phyloP scores from a whole-genome alignment of 2,329 filamentous ascomycete genomes.

The Cladosporium oxysporum region DNA sequence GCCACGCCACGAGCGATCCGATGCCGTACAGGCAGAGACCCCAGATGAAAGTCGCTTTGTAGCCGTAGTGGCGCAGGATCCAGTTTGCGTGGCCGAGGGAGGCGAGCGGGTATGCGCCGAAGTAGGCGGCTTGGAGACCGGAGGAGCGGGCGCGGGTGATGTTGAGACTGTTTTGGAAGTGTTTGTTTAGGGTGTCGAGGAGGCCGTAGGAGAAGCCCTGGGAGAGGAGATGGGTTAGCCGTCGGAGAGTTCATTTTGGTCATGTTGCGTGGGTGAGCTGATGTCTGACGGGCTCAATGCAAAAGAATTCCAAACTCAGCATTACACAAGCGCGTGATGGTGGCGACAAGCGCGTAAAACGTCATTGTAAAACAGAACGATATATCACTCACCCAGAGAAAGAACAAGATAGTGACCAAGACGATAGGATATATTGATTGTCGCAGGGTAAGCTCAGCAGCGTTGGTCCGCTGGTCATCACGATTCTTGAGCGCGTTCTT shows the following conservation, averaged over 20 bases:
- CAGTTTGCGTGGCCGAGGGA: constrained; percentile 51
- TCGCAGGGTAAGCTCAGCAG: constrained; percentile 64
- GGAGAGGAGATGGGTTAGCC: background rate
- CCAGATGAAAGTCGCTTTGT: constrained; percentile 50
- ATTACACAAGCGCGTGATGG: background rate
- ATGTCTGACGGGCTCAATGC: background rate
- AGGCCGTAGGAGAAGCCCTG: constrained; percentile 58
- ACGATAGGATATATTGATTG: constrained; percentile 67
- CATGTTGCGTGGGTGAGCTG: background rate
- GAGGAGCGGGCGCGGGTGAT: constrained; percentile 48
- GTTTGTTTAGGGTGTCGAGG: constrained; percentile 56
- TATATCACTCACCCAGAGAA: constrained; percentile 55
- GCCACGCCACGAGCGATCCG: constrained; percentile 61
- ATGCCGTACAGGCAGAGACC: constrained; percentile 58
- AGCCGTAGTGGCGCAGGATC: constrained; percentile 53
- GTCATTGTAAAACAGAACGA: background rate
- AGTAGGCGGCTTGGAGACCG: constrained; percentile 53
- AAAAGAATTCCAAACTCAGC: background rate
- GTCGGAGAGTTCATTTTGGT: background rate
- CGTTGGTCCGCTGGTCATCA: constrained; percentile 52
- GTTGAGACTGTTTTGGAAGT: constrained; percentile 48
- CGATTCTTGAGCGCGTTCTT: constrained; percentile 29
- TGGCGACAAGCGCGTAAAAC: background rate
- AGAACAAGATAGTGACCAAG: constrained; percentile 67
- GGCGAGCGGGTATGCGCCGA: constrained; percentile 53